A percentile compares a stretch with the other conserved stretches of the same genome.
Evolutionary conservation across 2,329 filamentous ascomycete species (phyloP).

Genomic region (Sarocladiaceae sp.): DNA sequence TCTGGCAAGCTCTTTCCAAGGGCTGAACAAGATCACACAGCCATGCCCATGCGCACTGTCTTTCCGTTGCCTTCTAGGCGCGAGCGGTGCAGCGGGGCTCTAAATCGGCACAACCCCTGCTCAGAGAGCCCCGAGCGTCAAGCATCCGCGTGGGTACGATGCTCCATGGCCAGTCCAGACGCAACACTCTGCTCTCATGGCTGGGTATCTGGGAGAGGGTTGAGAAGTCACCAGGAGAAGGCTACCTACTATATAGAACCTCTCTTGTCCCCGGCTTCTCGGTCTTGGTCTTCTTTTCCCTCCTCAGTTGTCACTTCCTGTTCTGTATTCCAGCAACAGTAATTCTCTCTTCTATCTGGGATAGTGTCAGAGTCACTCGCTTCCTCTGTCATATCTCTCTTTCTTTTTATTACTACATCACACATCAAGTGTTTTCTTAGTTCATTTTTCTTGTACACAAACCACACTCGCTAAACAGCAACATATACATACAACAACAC

Average conservation of each 20-base stretch:
- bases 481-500: slow-evolving; percentile 2
- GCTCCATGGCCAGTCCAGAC: background rate
- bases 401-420: slow-evolving; percentile 21
- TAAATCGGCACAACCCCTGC: slow-evolving; percentile 2
- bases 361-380: slow-evolving; percentile 50
- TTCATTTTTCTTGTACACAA: slow-evolving; percentile 10
- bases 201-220: background rate
- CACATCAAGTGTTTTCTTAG: slow-evolving; percentile 22
- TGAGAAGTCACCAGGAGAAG: background rate
- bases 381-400: slow-evolving; percentile 39
- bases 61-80: background rate
- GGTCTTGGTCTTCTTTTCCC: slow-evolving; percentile 14
- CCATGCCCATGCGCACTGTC: background rate
- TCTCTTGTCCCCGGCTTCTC: slow-evolving; percentile 9
- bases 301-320: slow-evolving; percentile 18
- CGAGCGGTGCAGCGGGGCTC: background rate
- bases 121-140: slow-evolving; percentile 3
- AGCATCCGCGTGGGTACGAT: background rate
- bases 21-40: background rate
- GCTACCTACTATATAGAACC: slow-evolving; percentile 10
- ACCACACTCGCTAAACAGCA: slow-evolving; percentile 15
- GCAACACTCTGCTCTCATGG: no score
- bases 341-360: slow-evolving; percentile 20
- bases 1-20: background rate
- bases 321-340: slow-evolving; percentile 19